phyloP scores from a whole-genome alignment of 768 basidiomycete genomes.

The Termitomyces sp. region DNA sequence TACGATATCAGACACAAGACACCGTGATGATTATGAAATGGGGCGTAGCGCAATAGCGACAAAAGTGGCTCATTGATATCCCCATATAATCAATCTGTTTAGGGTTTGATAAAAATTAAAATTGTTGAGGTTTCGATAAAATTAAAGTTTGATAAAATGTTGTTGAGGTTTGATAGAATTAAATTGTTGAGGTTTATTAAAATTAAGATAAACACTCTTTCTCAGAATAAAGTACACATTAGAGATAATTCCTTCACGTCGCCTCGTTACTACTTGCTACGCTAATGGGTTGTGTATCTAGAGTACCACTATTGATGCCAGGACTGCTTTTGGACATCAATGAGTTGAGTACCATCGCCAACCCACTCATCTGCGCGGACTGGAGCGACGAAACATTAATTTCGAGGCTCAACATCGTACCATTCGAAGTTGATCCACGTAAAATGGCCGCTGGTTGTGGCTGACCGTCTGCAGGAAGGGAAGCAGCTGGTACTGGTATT shows the following conservation, averaged over 20 bases:
- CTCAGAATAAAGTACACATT: background rate
- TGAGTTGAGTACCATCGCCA: slow-evolving; percentile 67
- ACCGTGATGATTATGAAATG: background rate
- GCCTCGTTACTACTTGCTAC: background rate
- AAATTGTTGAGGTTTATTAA: too few species aligned
- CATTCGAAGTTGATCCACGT: slow-evolving; percentile 64
- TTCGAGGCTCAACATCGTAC: slow-evolving; percentile 67
- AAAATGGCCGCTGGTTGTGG: slow-evolving; percentile 73
- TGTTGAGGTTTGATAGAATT: too few species aligned
- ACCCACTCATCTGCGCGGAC: slow-evolving; percentile 69
- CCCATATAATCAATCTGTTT: background rate
- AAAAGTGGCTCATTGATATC: background rate
- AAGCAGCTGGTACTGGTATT: slow-evolving; percentile 55
- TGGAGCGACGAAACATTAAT: slow-evolving; percentile 74
- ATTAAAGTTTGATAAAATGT: too few species aligned
- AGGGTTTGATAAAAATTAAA: background rate
- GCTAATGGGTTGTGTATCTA: background rate
- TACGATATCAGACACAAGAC: background rate
- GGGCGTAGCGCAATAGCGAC: background rate
- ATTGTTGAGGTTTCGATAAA: background rate
- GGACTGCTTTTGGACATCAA: slow-evolving; percentile 46
- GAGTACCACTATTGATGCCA: background rate
- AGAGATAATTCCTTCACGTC: background rate
- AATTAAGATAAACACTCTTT: background rate
- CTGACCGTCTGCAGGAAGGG: slow-evolving; percentile 46